Evolutionary conservation across 306 rosid genomes (phyloP), one percentile per base, ranked within the genome.

Genomic region (Quercus dentata): DNA sequence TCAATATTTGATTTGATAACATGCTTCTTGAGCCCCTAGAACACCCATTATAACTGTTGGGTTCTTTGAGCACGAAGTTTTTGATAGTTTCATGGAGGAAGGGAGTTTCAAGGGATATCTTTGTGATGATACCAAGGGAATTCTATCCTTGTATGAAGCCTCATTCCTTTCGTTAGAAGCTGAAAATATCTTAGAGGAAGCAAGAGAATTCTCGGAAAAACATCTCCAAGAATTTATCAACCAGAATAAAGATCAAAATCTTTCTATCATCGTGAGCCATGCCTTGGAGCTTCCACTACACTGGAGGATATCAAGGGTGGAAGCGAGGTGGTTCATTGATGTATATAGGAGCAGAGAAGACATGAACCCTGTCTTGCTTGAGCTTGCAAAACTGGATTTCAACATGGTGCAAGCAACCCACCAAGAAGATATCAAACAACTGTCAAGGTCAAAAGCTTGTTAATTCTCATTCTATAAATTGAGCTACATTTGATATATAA

Each of bases 251-350:
- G 35, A 74, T 11, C 18, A 67, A 9, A 13, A 46, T 5, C 49
- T 41, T n/a, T 14, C 11, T 2, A 3, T 25, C 4, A 20, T 74
- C 20, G 52, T 83, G 30, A 59, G 3, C 18, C 86, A 74, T 75
- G 80, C 71, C 1, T 54, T 83, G 70, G 84, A 79, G 52, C 58
- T 79, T 46, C 81, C 79, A 0, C 28, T 79, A 1, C 84, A 56
- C 31, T 79, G 87, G 84, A 71, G 79, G 52, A 51, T 38, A 38
- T 7, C 44, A 7, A 38, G 44, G 44, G 44, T 38, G 44, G 44
- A 38, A 38, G 44, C 44, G 10, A 38, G 44, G 8, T 38, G 44
- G 44, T 38, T 38, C 10, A 38, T 38, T 38, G 44, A 38, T 38
- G 10, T 38, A 38, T 38, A 38, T 38, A 1, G 44, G 44, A 7